A percentile compares a stretch with the other conserved stretches of the same genome.
phyloP scores from a whole-genome alignment of 1,284 basidiomycete species.

The Volvariella volvacea region DNA sequence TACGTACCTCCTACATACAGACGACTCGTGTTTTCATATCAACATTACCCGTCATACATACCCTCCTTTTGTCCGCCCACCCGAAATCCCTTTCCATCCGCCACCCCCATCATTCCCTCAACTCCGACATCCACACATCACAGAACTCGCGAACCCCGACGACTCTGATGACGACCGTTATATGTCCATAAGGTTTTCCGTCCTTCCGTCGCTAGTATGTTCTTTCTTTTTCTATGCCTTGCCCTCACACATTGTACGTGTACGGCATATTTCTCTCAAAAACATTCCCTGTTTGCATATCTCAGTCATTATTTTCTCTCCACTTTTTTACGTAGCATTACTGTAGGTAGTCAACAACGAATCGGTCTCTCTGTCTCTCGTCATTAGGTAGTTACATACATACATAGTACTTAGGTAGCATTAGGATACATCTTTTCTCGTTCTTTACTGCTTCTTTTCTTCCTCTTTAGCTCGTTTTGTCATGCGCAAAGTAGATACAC shows the following conservation, averaged over 20 bases:
- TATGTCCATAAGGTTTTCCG: background rate
- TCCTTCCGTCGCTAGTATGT: background rate
- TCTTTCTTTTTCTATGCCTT: background rate
- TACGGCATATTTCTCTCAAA: slow-evolving; percentile 15
- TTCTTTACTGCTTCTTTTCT: background rate
- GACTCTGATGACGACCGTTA: too few species aligned
- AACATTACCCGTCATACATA: too few species aligned
- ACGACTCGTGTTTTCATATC: too few species aligned
- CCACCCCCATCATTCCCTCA: too few species aligned
- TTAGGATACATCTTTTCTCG: slow-evolving; percentile 7
- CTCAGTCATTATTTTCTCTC: slow-evolving; percentile 13
- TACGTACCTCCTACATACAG: slow-evolving; percentile 8
- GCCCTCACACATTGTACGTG: slow-evolving; percentile 1
- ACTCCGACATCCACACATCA: slow-evolving; percentile 7
- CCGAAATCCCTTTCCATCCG: too few species aligned
- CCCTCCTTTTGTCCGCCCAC: too few species aligned
- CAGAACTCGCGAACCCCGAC: too few species aligned
- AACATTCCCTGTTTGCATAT: slow-evolving; percentile 3
- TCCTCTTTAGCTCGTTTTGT: background rate
- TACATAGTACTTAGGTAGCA: slow-evolving; percentile 29
- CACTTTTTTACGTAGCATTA: slow-evolving; percentile 41
- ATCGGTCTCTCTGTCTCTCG: too few species aligned
- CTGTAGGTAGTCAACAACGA: slow-evolving; percentile 32
- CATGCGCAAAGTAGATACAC: background rate
- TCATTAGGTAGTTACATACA: slow-evolving; percentile 27